phyloP scores from a whole-genome alignment of 1,284 basidiomycete genomes.

The Vanrija sp. region DNA sequence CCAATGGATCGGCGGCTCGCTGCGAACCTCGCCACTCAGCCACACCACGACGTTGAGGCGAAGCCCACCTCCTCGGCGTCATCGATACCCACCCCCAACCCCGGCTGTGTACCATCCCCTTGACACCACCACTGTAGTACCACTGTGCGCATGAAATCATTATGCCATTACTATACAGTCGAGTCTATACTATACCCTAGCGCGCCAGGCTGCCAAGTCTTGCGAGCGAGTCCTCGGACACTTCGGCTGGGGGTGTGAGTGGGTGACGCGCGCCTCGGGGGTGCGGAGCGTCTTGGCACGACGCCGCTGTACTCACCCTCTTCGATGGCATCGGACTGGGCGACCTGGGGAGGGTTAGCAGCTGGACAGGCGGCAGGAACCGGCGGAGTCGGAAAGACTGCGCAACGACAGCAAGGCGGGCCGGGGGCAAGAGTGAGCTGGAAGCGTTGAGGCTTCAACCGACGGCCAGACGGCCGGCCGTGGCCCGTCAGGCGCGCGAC shows the following conservation, averaged over 20 bases:
- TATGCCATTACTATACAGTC: constrained; percentile 9
- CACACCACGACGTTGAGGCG: too few relatives aligned
- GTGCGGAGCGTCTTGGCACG: neutral
- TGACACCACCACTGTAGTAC: neutral
- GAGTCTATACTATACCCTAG: constrained; percentile 6
- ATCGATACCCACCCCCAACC: too few relatives aligned
- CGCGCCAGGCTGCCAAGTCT: constrained; percentile 36
- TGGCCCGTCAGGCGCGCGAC: too few relatives aligned
- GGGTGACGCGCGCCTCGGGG: neutral
- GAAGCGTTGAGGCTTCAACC: too few relatives aligned
- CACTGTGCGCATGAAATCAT: constrained; percentile 1
- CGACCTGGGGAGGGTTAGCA: constrained; percentile 17
- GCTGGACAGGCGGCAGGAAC: too few relatives aligned
- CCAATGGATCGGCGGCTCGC: neutral
- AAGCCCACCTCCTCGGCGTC: too few relatives aligned
- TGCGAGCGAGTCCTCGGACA: constrained; percentile 45
- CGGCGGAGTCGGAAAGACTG: too few relatives aligned
- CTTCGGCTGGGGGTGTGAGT: constrained; percentile 33
- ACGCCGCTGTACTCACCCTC: constrained; percentile 52
- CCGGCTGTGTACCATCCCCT: neutral
- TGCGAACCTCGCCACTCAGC: neutral
- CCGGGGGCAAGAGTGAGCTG: too few relatives aligned
- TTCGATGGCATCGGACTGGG: constrained; percentile 52
- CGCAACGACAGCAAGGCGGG: too few relatives aligned
- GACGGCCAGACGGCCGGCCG: neutral